Evolutionary conservation across 2,329 filamentous ascomycete genomes (phyloP).

Genomic region (Hymenoscyphus albidus): DNA sequence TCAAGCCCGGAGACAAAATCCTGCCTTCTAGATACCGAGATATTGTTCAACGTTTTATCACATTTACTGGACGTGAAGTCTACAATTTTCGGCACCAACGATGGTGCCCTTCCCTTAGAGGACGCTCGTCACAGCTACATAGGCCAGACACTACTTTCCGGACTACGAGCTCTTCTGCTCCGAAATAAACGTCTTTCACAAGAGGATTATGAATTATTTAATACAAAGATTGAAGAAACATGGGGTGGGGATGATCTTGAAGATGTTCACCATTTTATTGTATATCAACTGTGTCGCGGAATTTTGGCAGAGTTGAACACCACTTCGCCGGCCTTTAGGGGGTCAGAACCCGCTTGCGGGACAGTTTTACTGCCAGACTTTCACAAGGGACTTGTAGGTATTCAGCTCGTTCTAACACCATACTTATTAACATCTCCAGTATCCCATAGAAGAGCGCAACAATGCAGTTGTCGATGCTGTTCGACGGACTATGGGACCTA

Average conservation of each 20-base stretch:
- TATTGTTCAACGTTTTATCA: not conserved
- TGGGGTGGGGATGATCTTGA: conserved; percentile 12
- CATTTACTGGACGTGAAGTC: not conserved
- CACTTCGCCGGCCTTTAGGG: not conserved
- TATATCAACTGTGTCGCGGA: conserved; percentile 10
- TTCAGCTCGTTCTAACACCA: not conserved
- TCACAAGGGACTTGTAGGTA: not conserved
- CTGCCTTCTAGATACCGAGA: conserved; percentile 14
- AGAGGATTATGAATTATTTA: conserved; percentile 7
- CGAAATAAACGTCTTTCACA: conserved; percentile 10
- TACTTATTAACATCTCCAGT: not conserved
- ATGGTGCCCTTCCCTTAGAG: conserved; percentile 6
- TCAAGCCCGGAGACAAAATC: conserved; percentile 11
- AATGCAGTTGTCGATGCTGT: conserved; percentile 8
- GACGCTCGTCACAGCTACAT: conserved; percentile 13
- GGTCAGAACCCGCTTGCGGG: conserved; percentile 14
- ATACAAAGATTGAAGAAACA: not conserved
- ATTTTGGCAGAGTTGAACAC: conserved; percentile 11
- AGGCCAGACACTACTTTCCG: conserved; percentile 12
- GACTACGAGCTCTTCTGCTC: conserved; percentile 12
- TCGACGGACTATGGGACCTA: conserved; percentile 3
- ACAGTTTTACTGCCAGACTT: conserved; percentile 10
- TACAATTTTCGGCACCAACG: not conserved
- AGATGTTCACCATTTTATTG: conserved; percentile 10
- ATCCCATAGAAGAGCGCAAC: not conserved